Percentiles rank a stretch among this genome's conserved stretches.
Evolutionary conservation across 2,329 filamentous ascomycete genomes (phyloP).

Genomic region (Atkinsonella texensis): DNA sequence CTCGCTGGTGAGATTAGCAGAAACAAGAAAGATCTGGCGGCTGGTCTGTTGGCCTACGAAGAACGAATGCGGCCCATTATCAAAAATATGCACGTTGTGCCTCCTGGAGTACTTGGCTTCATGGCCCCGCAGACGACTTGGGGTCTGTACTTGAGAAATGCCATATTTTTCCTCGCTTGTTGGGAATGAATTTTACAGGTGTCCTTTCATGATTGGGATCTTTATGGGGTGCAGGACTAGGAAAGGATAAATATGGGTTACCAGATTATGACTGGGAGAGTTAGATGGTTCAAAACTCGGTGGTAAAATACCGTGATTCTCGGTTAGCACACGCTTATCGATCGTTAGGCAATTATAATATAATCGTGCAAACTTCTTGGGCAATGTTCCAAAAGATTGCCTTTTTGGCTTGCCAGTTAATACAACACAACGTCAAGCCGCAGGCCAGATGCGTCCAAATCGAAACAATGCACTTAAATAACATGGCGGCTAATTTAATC

Average conservation of each 20-base stretch:
- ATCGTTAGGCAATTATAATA: too few species aligned
- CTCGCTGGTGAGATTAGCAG: conserved; percentile 33
- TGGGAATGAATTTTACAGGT: conserved; percentile 23
- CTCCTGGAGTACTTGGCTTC: conserved; percentile 20
- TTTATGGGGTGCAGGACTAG: background rate
- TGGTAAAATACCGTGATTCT: background rate
- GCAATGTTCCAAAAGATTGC: too few species aligned
- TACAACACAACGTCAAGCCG: too few species aligned
- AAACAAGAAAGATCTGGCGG: conserved; percentile 14
- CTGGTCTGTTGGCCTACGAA: conserved; percentile 29
- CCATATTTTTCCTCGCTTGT: conserved; percentile 25
- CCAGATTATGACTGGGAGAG: conserved; percentile 24
- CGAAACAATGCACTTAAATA: too few species aligned
- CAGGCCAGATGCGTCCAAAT: too few species aligned
- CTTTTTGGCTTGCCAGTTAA: too few species aligned
- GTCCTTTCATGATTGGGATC: conserved; percentile 7
- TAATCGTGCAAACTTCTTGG: too few species aligned
- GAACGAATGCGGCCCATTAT: conserved; percentile 28
- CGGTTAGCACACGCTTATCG: too few species aligned
- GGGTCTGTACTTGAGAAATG: conserved; percentile 33
- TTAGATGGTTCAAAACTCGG: background rate
- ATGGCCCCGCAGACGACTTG: conserved; percentile 32
- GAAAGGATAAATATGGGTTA: conserved; percentile 18
- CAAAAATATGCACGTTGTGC: conserved; percentile 20
- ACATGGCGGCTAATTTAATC: too few species aligned